Evolutionary conservation across 1,284 basidiomycete genomes (phyloP).

Genomic region (Pseudozyma tsukubaensis): DNA sequence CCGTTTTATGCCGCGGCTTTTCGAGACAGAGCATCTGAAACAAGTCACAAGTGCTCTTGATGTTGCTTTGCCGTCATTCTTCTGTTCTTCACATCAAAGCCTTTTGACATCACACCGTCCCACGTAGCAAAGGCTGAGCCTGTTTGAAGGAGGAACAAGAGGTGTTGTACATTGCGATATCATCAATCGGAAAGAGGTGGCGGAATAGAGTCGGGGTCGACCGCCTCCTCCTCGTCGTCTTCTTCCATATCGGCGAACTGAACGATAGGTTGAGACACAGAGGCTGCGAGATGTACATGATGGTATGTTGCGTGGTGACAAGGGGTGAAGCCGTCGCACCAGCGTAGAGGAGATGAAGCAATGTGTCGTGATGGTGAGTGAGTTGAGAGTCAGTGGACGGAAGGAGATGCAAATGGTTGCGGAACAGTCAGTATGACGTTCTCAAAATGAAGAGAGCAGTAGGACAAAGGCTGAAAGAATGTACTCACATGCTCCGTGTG

Average conservation of each 20-base stretch:
- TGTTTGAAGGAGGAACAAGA: neutral
- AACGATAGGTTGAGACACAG: conserved; percentile 45
- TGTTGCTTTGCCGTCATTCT: no score
- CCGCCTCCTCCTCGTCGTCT: conserved; percentile 33
- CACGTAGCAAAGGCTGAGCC: neutral
- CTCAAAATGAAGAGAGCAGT: neutral
- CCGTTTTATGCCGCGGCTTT: neutral
- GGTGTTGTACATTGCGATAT: neutral
- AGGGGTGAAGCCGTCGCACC: no score
- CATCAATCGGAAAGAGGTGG: conserved; percentile 32
- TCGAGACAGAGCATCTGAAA: neutral
- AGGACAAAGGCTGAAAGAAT: no score
- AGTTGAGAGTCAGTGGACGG: neutral
- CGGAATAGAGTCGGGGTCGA: conserved; percentile 34
- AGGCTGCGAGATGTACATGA: conserved; percentile 8
- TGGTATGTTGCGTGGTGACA: neutral
- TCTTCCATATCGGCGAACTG: conserved; percentile 44
- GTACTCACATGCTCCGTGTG: conserved; percentile 36
- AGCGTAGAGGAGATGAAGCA: no score
- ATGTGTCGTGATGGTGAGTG: neutral
- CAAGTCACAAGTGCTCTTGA: neutral
- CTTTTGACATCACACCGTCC: neutral
- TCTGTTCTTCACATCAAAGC: neutral
- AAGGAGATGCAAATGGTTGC: neutral
- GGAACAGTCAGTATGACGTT: neutral